Evolutionary conservation across 2,329 filamentous ascomycete species (phyloP), one percentile per base, ranked within the genome.

Genomic region (Lachnellula arida): DNA sequence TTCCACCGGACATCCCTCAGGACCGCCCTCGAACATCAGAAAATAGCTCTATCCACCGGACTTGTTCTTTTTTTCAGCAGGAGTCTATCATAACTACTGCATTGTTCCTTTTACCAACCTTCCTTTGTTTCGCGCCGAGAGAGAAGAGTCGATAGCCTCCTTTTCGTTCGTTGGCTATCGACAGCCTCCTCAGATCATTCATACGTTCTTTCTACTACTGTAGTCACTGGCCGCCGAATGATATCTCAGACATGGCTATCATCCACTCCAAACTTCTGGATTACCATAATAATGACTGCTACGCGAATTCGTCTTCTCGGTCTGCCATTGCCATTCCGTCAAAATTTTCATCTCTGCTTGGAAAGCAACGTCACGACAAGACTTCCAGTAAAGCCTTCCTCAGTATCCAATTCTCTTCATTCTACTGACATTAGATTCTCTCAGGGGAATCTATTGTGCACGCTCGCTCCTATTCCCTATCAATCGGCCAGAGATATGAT

Each of bases 111-210:
- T 25, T 54, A 55, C 55, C 43, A 42, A 56, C 53, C 17, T 54
- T 46, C 48, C 49, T 59, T 62, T 55, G 4, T 64, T 62, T 56
- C 11, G 22, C 39, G 43, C 42, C 50, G 59, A 64, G 62, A 60
- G 62, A 65, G 63, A 64, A 63, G 59, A 63, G 60, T 54, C 40
- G 57, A 59, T 63, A 68, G 59, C 55, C 60, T 54, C 51, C 60
- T 56, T 28, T 59, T 63, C 60, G 23, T 58, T 64, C 51, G 62
- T 54, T 53, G 57, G 46, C 59, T 65, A 64, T 64, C 61, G 43
- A 62, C 57, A 58, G 57, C 62, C 58, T 64, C 58, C 61, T 67
- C 57, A 46, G 51, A 32, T 53, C 57, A 52, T 48, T 65, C 58
- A 52, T 48, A 65, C 58, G 40, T 65, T 61, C 46, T 61, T 44